A percentile compares a stretch with the other conserved stretches of the same genome.
phyloP scores from a whole-genome alignment of 345 rosid species.

The Citrus glauca region DNA sequence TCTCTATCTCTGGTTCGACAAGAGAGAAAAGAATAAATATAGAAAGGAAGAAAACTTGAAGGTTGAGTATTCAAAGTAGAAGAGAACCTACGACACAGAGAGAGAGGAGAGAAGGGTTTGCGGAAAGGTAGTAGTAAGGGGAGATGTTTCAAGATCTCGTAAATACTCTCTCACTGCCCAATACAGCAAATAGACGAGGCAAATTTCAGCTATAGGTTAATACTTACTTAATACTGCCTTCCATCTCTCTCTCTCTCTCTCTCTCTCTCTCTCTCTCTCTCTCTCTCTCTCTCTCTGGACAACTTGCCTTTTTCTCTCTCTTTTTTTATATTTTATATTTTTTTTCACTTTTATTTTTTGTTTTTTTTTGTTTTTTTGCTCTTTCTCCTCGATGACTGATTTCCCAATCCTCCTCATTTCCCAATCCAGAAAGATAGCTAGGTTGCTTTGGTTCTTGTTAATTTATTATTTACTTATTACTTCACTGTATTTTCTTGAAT shows the following conservation, averaged over 20 bases:
- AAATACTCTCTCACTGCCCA: slow-evolving; percentile 25
- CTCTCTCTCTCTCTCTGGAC: too few species aligned
- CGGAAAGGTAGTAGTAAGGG: not conserved
- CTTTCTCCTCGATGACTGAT: not conserved
- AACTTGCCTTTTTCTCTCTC: slow-evolving; percentile 38
- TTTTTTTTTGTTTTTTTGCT: not conserved
- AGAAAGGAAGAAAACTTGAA: not conserved
- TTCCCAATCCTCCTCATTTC: not conserved
- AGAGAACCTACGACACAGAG: slow-evolving; percentile 25
- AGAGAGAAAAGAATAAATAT: not conserved
- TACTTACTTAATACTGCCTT: slow-evolving; percentile 1
- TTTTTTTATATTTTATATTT: slow-evolving; percentile 16
- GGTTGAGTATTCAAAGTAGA: slow-evolving; percentile 10
- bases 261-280: slow-evolving; percentile 43
- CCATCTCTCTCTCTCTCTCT: slow-evolving; percentile 26
- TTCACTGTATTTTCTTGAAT: not conserved
- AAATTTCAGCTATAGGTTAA: slow-evolving; percentile 29
- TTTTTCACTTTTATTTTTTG: not conserved
- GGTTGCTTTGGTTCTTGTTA: too few species aligned
- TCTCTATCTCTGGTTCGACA: not conserved
- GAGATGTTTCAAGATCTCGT: slow-evolving; percentile 10
- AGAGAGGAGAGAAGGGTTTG: slow-evolving; percentile 7
- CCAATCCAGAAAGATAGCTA: not conserved
- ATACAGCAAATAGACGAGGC: slow-evolving; percentile 48
- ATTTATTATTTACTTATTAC: too few species aligned